phyloP scores from a whole-genome alignment of 1,139 yeast species.

The Candida buenavistaensis region DNA sequence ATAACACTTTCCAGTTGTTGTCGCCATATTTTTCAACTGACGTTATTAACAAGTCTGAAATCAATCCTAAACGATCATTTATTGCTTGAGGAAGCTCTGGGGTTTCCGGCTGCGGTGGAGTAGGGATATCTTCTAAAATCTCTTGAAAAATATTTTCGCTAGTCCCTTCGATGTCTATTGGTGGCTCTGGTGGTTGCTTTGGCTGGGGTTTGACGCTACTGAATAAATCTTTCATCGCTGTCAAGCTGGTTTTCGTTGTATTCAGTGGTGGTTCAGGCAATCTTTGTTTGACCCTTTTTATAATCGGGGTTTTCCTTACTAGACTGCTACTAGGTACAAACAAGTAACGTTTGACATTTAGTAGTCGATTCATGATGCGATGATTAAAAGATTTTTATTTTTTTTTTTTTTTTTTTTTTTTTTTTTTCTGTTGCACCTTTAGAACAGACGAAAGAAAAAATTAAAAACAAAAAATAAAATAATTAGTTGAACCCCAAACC shows the following conservation, averaged over 20 bases:
- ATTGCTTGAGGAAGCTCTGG: conserved; percentile 43
- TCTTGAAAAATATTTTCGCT: conserved; percentile 4
- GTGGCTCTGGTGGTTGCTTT: conserved; percentile 2
- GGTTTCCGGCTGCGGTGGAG: conserved; percentile 8
- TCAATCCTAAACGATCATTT: conserved; percentile 44
- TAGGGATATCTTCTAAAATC: background rate
- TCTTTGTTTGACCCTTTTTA: background rate
- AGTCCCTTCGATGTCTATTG: conserved; percentile 2
- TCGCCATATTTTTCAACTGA: conserved; percentile 28
- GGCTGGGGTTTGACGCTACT: no score
- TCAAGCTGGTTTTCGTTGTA: no score
- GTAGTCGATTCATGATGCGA: conserved; percentile 1
- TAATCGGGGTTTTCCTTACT: conserved; percentile 1
- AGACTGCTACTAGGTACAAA: conserved; percentile 7
- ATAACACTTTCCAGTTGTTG: conserved; percentile 58
- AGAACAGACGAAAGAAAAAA: no score
- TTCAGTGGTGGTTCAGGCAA: no score
- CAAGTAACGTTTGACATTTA: background rate
- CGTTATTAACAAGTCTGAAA: conserved; percentile 43
- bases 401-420: background rate
- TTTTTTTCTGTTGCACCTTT: background rate
- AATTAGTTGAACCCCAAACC: no score
- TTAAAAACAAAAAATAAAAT: no score
- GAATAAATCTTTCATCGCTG: no score
- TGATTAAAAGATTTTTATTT: background rate